Conservation (phyloP, 352 stramenopile genomes). For the Globisporangium parvum region DNA sequence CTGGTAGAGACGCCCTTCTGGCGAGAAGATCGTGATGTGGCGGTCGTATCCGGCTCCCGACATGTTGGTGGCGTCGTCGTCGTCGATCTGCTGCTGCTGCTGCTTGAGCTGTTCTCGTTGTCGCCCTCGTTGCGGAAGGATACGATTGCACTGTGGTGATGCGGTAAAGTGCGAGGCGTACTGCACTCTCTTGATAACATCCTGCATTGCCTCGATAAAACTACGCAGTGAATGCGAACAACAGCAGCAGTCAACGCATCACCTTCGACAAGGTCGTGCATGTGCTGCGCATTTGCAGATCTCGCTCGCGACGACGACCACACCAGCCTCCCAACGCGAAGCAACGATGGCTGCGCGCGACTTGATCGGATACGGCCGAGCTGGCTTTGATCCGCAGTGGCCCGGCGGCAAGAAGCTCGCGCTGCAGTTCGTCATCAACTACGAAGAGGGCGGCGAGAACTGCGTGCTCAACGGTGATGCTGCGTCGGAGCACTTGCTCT, state of each 20-base stretch:
- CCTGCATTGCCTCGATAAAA: no score
- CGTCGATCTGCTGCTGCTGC: background rate
- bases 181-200: no score
- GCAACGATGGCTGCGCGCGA: slow-evolving; percentile 39
- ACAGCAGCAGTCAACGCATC: no score
- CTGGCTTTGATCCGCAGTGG: slow-evolving; percentile 73
- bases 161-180: slow-evolving; percentile 7
- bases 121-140: background rate
- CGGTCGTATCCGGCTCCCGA: slow-evolving; percentile 87
- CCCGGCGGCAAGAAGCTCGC: slow-evolving; percentile 83
- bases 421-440: slow-evolving; percentile 95
- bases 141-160: slow-evolving; percentile 3
- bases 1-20: slow-evolving; percentile 98
- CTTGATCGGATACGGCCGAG: slow-evolving; percentile 84
- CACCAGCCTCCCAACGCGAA: background rate
- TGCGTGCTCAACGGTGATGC: slow-evolving; percentile 88
- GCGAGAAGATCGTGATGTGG: slow-evolving; percentile 98
- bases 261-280: no score
- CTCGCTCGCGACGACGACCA: no score
- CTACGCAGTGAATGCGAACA: no score
- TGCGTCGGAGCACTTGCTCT: slow-evolving; percentile 89
- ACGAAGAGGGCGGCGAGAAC: slow-evolving; percentile 95
- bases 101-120: slow-evolving; percentile 14
- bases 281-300: background rate
- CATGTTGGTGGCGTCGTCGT: slow-evolving; percentile 32